Base-by-base conservation (phyloP, 2,329 filamentous ascomycete genomes). In the Sarocladiaceae sp. region DNA sequence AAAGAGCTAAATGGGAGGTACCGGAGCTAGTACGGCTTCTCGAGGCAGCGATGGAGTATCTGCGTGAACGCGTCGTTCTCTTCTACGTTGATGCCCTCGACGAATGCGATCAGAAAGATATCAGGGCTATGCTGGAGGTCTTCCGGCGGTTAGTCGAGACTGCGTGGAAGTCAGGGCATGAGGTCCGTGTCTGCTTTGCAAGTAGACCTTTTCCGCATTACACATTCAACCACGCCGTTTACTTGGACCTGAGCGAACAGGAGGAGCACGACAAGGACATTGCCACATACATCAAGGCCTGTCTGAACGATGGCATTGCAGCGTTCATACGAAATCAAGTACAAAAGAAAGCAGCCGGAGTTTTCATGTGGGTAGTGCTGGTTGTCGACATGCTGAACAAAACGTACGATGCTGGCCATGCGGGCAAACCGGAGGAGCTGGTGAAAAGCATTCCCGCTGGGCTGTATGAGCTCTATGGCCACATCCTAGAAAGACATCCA, bases 311-410 rank as follows among this genome's bases (percentile, higher is more conserved):
- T 18, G 13, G 18, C 5, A 22, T 42, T n/a, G 7, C 37, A 7
- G 22, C 20, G 35, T 37, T 17, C 18, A 23, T 31, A n/a, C 26
- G 5, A 13, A 12, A 4, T 18, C 53, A 57, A 56, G 50, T 53
- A 51, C 44, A 31, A 52, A 50, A 53, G 26, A 68, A 62, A 48
- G 44, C 46, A 37, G 25, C 22, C 10, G 37, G 49, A 5, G 31
- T 51, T 15, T 51, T 51, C 35, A 63, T 77, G 46, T 75, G 71
- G 72, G 64, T 69, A 8, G 67, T 67, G 3, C 54, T 75, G 1
- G 72, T 74, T 2, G 63, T 74, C 2, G 59, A 64, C 1, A 70
- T 73, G 4, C 57, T 74, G 5, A 71, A 72, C 47, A 61, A 63
- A n/a, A 67, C 69, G 22, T 54, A 62, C 13, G 42, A 55, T 18